Base-by-base conservation (phyloP, 2,329 filamentous ascomycete species). In the Aspergillus sp. region DNA sequence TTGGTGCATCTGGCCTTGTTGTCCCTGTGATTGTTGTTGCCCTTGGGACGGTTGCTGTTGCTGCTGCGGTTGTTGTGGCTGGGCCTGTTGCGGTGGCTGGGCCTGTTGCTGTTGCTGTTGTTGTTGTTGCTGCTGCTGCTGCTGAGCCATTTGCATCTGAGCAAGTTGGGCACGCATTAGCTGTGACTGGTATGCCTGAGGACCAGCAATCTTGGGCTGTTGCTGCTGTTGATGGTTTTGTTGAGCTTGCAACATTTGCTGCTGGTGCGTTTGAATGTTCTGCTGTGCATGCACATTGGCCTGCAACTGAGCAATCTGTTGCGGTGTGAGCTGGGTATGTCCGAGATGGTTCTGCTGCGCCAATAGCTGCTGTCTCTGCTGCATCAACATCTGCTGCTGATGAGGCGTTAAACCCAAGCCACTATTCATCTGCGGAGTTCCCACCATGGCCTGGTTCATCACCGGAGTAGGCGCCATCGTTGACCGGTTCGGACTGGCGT, bases 201-300 rank as follows among this genome's bases (percentile, higher is more conserved):
- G 71, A 22, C 63, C 69, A 14, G 63, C 61, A 36, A 71, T 67
- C 53, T 70, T 69, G 49, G 69, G 67, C 32, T 68, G 64, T 46
- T 71, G 70, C 29, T 70, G 69, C 22, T 72, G 72, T 32, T 73
- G 68, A 32, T 73, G 69, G 31, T 73, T 70, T 50, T 71, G 69
- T 51, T 76, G 75, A 26, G 72, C 67, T 53, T 78, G 75, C 51
- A 77, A 65, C 52, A 75, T 69, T 50, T 77, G 74, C 20, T 77
- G 74, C 36, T 77, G 76, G 65, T 79, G 71, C 56, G 71, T 73
- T 63, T 75, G 79, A 36, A 76, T 80, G 32, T 78, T 78, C 54
- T 81, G 80, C 58, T 80, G 79, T 26, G 77, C 78, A 54, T 79
- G 78, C 55, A 72, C 72, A 72, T 69, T 80, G 70, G 67, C 77